phyloP scores from a whole-genome alignment of 768 basidiomycete genomes.

The Boletus tylopilopsis region DNA sequence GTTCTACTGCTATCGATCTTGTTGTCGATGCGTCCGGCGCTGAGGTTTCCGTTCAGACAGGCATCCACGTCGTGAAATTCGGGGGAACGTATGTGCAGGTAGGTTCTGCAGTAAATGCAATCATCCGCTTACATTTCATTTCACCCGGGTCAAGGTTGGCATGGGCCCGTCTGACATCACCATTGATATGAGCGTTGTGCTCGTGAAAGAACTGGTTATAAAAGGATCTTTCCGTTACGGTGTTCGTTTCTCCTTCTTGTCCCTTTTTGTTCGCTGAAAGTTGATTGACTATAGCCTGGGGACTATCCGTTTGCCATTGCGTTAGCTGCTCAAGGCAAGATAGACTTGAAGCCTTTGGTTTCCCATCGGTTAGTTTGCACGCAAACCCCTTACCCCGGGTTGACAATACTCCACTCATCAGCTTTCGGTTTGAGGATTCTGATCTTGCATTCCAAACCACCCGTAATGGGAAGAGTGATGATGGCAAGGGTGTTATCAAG shows the following conservation, averaged over 20 bases:
- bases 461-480: constrained; percentile 71
- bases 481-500: constrained; percentile 89
- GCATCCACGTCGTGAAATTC: constrained; percentile 65
- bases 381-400: background rate
- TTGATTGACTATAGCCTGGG: constrained; percentile 51
- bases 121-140: background rate
- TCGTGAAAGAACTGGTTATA: constrained; percentile 75
- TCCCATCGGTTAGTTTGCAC: constrained; percentile 65
- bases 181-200: constrained; percentile 66
- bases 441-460: constrained; percentile 80
- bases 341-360: constrained; percentile 85
- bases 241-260: constrained; percentile 36
- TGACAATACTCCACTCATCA: constrained; percentile 22
- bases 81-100: constrained; percentile 77
- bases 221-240: constrained; percentile 94
- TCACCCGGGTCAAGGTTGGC: constrained; percentile 58
- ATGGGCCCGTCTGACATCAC: constrained; percentile 78
- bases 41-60: constrained; percentile 89
- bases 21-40: constrained; percentile 93
- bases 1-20: constrained; percentile 70
- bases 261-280: background rate
- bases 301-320: constrained; percentile 84
- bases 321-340: constrained; percentile 74
- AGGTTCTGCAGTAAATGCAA: constrained; percentile 6
- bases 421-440: constrained; percentile 76